A percentile compares a stretch with the other conserved stretches of the same genome.
Conservation (phyloP, 2,329 filamentous ascomycete species). For the Claviceps fusiformis region DNA sequence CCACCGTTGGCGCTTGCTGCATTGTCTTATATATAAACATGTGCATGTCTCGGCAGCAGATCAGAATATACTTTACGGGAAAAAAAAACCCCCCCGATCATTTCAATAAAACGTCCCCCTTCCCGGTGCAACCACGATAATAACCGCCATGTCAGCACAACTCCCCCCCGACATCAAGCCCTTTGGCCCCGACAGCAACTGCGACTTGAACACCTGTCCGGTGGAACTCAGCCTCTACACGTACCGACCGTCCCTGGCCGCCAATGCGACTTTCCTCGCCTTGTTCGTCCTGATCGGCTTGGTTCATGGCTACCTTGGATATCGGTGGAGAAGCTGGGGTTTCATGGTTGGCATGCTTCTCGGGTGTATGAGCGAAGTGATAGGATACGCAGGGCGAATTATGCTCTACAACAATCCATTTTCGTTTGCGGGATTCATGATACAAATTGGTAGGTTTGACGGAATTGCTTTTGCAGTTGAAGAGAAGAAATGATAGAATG, state of each 20-base stretch:
- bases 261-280: slow-evolving; percentile 37
- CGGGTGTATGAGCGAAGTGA: slow-evolving; percentile 42
- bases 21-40: no score
- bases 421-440: slow-evolving; percentile 43
- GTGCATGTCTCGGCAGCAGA: background rate
- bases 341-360: slow-evolving; percentile 38
- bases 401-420: slow-evolving; percentile 45
- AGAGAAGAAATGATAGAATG: no score
- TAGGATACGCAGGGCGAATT: slow-evolving; percentile 50
- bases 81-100: no score
- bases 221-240: slow-evolving; percentile 34
- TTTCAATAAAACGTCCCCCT: no score
- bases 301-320: slow-evolving; percentile 31
- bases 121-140: background rate
- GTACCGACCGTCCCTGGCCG: slow-evolving; percentile 39
- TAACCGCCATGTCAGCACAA: slow-evolving; percentile 2
- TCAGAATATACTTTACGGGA: background rate
- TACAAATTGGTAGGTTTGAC: slow-evolving; percentile 52
- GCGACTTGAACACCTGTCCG: slow-evolving; percentile 33
- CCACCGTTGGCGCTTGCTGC: no score
- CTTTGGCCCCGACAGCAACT: slow-evolving; percentile 33
- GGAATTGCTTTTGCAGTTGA: no score
- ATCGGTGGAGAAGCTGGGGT: slow-evolving; percentile 32
- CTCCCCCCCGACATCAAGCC: slow-evolving; percentile 10
- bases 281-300: slow-evolving; percentile 31